These are phyloP conservation scores for Austroboletus festivus DNA, from an alignment of 768 basidiomycete species.

Conservation along the genomic window DNA sequence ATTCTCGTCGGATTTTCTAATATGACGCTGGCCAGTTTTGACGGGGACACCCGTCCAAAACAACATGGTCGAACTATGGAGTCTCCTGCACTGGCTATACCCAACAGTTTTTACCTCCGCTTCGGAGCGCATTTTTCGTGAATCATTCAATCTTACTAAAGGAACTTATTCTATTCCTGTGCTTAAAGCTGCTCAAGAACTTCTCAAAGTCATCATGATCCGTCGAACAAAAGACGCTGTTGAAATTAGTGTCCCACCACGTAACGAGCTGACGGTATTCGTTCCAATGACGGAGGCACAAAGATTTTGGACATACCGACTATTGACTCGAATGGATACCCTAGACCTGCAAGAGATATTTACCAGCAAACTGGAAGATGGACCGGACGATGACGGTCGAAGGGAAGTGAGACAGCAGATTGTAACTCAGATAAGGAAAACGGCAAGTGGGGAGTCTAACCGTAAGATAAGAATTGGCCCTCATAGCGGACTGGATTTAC, in stretches of 20 bases:
- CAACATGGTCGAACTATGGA: conserved; percentile 57
- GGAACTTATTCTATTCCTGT: conserved; percentile 51
- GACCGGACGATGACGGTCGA: conserved; percentile 33
- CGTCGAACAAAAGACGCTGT: conserved; percentile 57
- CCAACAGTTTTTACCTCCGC: conserved; percentile 49
- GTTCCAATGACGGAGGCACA: conserved; percentile 58
- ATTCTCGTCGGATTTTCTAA: conserved; percentile 1
- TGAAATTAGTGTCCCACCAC: conserved; percentile 48
- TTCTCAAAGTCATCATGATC: conserved; percentile 54
- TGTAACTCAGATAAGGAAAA: conserved; percentile 35
- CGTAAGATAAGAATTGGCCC: conserved; percentile 19
- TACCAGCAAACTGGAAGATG: conserved; percentile 26
- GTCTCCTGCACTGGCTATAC: conserved; percentile 53
- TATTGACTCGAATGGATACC: conserved; percentile 51
- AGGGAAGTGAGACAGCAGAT: conserved; percentile 40
- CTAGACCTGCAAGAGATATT: conserved; percentile 50
- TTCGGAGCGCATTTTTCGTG: conserved; percentile 46
- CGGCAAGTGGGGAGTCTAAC: conserved; percentile 29
- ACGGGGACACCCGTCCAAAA: conserved; percentile 77
- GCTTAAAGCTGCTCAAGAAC: conserved; percentile 45
- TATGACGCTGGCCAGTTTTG: conserved; percentile 41
- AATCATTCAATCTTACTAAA: conserved; percentile 51
- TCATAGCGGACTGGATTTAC: neutral
- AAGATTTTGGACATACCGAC: conserved; percentile 58
- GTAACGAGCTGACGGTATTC: conserved; percentile 56